Evolutionary conservation across 2,329 filamentous ascomycete genomes (phyloP), one percentile per base, ranked within the genome.

Genomic region (Phialemonium atrogriseum): DNA sequence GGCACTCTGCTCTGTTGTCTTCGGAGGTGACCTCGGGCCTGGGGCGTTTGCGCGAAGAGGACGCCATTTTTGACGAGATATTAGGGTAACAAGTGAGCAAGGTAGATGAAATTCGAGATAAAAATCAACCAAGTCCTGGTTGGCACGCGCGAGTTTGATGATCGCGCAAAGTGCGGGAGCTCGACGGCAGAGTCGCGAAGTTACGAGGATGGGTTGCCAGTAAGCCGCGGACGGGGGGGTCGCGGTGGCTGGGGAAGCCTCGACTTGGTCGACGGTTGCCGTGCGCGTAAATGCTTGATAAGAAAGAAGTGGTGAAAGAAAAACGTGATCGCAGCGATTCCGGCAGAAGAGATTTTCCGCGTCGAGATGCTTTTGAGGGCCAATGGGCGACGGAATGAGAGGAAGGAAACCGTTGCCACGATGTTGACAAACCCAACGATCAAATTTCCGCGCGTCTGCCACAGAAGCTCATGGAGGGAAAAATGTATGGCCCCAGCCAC

Each of bases 1-100:
- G 70, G 39, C 70, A 75, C 42, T 75, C 70, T 47, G 71, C 71
- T 42, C 68, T 62, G 41, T 58, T 64, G 39, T 71, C 68, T 33
- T 67, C n/a, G n/a, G n/a, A n/a, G n/a, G n/a, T n/a, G 36, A 54
- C 44, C 32, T 66, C 59, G 33, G 59, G 50, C 45, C 66, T 65
- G 38, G 67, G 63, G 43, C 71, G 65, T 56, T 75, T 75, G 43
- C 64, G 60, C 40, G n/a, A n/a, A n/a, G 64, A 44, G 19, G 54
- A 52, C 24, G 58, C 51, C 58, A 62, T 62, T 43, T 41, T 49
- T 56, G 34, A 44, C 38, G 31, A 42, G 48, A 49, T 47, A 50
- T 18, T 7, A 12, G 25, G 26, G 24, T 34, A 41, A 33, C 35
- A 26, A 20, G 32, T 12, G 33, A 34, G 36, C n/a, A n/a, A n/a